Percentiles rank a stretch among this genome's conserved stretches.
Conservation (phyloP, 2,329 filamentous ascomycete species). For the Furcasterigmium sp. region DNA sequence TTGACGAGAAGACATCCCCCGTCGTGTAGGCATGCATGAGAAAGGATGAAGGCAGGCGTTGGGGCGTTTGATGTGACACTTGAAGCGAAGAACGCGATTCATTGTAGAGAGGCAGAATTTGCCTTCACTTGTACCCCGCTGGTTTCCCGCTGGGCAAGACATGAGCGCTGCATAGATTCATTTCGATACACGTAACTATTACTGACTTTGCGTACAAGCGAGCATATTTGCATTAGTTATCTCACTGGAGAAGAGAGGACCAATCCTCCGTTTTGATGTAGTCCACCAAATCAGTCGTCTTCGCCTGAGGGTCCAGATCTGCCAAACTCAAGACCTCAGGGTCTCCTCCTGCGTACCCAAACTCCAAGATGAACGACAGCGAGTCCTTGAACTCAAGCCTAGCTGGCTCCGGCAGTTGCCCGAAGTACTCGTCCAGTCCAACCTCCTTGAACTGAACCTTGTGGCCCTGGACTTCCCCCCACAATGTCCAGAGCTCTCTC, state of each 20-base stretch:
- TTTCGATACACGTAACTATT: no score
- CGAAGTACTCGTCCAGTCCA: conserved; percentile 6
- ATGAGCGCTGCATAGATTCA: no score
- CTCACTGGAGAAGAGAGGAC: no score
- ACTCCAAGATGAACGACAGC: conserved; percentile 10
- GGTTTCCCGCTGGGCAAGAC: no score
- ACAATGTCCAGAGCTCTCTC: conserved; percentile 9
- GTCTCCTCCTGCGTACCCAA: conserved; percentile 11
- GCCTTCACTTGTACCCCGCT: no score
- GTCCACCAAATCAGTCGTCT: conserved; percentile 8
- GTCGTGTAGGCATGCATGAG: background rate
- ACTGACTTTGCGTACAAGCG: no score
- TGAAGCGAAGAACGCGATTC: no score
- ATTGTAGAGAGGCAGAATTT: no score
- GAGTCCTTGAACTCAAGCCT: conserved; percentile 5
- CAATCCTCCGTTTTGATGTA: conserved; percentile 11
- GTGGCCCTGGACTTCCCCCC: background rate
- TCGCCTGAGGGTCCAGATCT: conserved; percentile 10
- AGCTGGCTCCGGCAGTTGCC: conserved; percentile 7
- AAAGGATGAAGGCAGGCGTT: no score
- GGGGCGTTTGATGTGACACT: no score
- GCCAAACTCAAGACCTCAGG: conserved; percentile 3
- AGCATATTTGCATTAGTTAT: no score
- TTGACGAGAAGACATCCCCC: conserved; percentile 32
- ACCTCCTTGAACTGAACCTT: conserved; percentile 5